phyloP scores from a whole-genome alignment of 176 grass and related monocot genomes.

The Lolium perenne region DNA sequence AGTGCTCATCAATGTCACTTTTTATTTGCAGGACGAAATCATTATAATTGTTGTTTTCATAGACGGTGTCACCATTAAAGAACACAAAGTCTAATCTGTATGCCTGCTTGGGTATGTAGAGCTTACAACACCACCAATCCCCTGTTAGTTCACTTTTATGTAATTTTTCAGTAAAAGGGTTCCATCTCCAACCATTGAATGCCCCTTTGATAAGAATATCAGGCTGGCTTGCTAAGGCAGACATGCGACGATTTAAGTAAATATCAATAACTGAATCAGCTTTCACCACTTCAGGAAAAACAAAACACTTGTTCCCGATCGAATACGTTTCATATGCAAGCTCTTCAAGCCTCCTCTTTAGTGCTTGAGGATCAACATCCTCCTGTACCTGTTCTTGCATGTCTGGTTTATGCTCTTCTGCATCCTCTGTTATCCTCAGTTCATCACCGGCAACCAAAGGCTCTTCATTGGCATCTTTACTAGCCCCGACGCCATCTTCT shows the following conservation, averaged over 20 bases:
- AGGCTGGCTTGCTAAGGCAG: slow-evolving; percentile 58
- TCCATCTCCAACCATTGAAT: slow-evolving; percentile 97
- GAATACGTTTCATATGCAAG: slow-evolving; percentile 74
- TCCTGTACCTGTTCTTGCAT: slow-evolving; percentile 20
- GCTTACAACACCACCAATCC: slow-evolving; percentile 94
- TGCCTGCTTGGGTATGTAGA: slow-evolving; percentile 88
- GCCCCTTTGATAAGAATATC: slow-evolving; percentile 82
- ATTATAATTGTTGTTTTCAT: slow-evolving; percentile 81
- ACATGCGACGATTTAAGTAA: slow-evolving; percentile 73
- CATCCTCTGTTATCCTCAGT: background rate
- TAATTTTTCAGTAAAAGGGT: slow-evolving; percentile 73
- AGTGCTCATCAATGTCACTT: slow-evolving; percentile 66
- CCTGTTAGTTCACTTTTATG: slow-evolving; percentile 72
- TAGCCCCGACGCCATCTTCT: slow-evolving; percentile 7
- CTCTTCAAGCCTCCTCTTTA: slow-evolving; percentile 52
- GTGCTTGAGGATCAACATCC: slow-evolving; percentile 50
- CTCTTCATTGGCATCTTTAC: slow-evolving; percentile 7
- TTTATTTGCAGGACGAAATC: slow-evolving; percentile 79
- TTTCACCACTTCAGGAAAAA: slow-evolving; percentile 68
- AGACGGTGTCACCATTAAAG: slow-evolving; percentile 70
- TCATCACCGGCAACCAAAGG: slow-evolving; percentile 39
- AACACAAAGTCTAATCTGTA: slow-evolving; percentile 98
- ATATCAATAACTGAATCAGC: slow-evolving; percentile 61
- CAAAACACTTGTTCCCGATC: slow-evolving; percentile 63
- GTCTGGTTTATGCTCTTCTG: slow-evolving; percentile 29